These are phyloP conservation scores for Vaccinium darrowii DNA, from an alignment of 148 eudicot species.

Conservation along the genomic window DNA sequence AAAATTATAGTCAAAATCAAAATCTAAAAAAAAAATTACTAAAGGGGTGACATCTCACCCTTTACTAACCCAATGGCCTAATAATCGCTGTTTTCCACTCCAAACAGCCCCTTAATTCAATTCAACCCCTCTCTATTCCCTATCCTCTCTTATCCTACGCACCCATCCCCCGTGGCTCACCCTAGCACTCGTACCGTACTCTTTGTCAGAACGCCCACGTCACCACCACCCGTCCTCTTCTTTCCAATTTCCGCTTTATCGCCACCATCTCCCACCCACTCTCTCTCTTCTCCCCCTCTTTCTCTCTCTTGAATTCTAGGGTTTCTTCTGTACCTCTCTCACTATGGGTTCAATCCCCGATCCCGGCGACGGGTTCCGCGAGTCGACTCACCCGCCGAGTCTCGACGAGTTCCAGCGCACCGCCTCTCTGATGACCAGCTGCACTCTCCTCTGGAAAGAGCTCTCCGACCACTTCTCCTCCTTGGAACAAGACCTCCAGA, in stretches of 20 bases:
- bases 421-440: conserved; percentile 87
- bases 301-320: conserved; percentile 21
- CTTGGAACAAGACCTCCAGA: conserved; percentile 57
- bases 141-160: conserved; percentile 5
- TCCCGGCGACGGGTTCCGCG: conserved; percentile 45
- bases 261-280: neutral
- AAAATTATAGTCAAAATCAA: too few relatives aligned
- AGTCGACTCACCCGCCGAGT: conserved; percentile 47
- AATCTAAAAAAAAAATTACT: too few relatives aligned
- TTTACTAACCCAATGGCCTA: too few relatives aligned
- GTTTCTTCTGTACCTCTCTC: conserved; percentile 21
- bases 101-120: too few relatives aligned
- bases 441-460: conserved; percentile 90
- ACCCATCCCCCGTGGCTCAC: neutral
- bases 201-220: conserved; percentile 13
- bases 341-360: conserved; percentile 73
- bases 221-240: neutral
- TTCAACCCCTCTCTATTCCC: too few relatives aligned
- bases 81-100: too few relatives aligned
- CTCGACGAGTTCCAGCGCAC: conserved; percentile 85
- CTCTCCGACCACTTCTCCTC: conserved; percentile 79
- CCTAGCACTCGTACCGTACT: neutral
- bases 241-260: conserved; percentile 17
- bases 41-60: too few relatives aligned
- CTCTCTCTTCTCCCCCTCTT: neutral